Percentiles rank a stretch among this genome's conserved stretches.
Conservation (phyloP, 2,329 filamentous ascomycete species). For the Nothophaeocryptopus gaeumannii region DNA sequence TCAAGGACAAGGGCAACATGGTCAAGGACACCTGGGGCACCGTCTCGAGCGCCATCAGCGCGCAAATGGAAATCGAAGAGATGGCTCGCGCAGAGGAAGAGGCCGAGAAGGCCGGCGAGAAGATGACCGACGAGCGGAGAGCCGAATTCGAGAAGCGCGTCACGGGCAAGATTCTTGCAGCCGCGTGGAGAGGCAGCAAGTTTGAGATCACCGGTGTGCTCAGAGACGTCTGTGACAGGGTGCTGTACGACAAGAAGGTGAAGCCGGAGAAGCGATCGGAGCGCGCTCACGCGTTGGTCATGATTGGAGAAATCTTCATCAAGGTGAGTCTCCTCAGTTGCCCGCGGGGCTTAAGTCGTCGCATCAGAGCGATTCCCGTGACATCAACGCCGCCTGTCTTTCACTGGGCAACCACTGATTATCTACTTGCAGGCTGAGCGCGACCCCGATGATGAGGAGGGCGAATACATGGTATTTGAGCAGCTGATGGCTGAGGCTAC, state of each 20-base stretch:
- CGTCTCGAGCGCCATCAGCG: slow-evolving; percentile 91
- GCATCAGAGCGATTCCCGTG: not conserved
- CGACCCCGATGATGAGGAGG: slow-evolving; percentile 83
- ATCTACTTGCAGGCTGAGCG: slow-evolving; percentile 65
- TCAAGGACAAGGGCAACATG: slow-evolving; percentile 94
- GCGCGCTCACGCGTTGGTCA: slow-evolving; percentile 81
- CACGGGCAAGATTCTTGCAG: slow-evolving; percentile 95
- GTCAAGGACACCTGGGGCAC: slow-evolving; percentile 99
- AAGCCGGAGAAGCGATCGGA: slow-evolving; percentile 81
- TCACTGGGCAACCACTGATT: not conserved
- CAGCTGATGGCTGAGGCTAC: slow-evolving; percentile 95
- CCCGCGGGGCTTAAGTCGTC: too few relatives aligned
- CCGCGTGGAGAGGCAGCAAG: slow-evolving; percentile 92
- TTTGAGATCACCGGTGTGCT: slow-evolving; percentile 97
- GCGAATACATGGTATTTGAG: slow-evolving; percentile 98
- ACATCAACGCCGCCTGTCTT: not conserved
- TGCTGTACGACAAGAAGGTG: slow-evolving; percentile 77
- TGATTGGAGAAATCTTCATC: slow-evolving; percentile 84
- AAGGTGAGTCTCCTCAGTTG: slow-evolving; percentile 59
- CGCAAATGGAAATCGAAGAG: slow-evolving; percentile 97
- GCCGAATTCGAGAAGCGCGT: slow-evolving; percentile 92
- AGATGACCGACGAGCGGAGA: slow-evolving; percentile 98
- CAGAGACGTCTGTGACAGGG: slow-evolving; percentile 86
- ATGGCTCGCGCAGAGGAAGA: slow-evolving; percentile 95
- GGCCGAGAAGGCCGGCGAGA: slow-evolving; percentile 87